These are phyloP conservation scores for Hyphopichia burtonii DNA, from an alignment of 1,139 yeast genomes.

Conservation along the genomic window DNA sequence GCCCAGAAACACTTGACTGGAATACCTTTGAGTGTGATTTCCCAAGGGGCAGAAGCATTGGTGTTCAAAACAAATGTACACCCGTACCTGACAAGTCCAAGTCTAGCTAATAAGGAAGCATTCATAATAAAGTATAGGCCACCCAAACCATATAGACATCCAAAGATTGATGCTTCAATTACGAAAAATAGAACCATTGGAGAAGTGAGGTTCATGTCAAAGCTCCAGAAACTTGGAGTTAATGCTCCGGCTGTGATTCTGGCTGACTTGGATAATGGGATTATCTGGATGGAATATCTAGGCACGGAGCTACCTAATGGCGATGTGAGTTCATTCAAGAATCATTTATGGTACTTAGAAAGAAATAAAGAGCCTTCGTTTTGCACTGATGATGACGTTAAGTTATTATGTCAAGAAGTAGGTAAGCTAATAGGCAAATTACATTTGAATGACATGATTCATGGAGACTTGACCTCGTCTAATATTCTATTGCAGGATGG, in stretches of 20 bases:
- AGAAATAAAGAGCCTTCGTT: conserved; percentile 17
- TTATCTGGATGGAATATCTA: conserved; percentile 85
- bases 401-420: conserved; percentile 45
- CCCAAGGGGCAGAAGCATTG: conserved; percentile 97
- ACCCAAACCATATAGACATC: conserved; percentile 84
- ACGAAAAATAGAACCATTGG: conserved; percentile 81
- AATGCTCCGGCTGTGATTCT: conserved; percentile 68
- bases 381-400: conserved; percentile 37
- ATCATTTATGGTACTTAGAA: conserved; percentile 68
- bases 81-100: conserved; percentile 56
- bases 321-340: conserved; percentile 59
- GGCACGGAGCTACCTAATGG: conserved; percentile 53
- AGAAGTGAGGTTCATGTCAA: conserved; percentile 76
- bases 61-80: conserved; percentile 66
- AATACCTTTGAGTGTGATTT: conserved; percentile 53
- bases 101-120: conserved; percentile 21
- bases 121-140: conserved; percentile 86
- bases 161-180: conserved; percentile 69
- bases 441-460: conserved; percentile 79
- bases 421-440: conserved; percentile 72
- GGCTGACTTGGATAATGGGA: conserved; percentile 74
- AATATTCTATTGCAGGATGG: conserved; percentile 61
- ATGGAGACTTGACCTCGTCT: conserved; percentile 93
- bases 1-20: conserved; percentile 46
- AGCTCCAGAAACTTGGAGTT: conserved; percentile 55